Base-by-base conservation (phyloP, 2,329 filamentous ascomycete species). In the Colletotrichum theobromicola region DNA sequence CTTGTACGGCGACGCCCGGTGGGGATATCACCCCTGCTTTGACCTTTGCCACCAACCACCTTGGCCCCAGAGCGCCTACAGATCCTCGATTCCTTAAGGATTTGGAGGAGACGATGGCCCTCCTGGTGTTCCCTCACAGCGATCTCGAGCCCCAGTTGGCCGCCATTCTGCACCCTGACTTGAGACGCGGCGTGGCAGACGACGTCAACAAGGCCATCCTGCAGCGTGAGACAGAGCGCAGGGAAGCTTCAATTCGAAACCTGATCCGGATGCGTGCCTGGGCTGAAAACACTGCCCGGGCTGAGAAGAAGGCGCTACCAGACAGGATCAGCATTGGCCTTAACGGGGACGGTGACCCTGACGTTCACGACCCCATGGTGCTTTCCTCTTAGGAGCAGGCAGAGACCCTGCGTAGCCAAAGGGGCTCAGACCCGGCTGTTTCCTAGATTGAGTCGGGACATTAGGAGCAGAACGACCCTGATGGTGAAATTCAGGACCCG, bases 191-290 rank as follows among this genome's bases (percentile, higher is more conserved):
- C 57, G 95, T 98, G n/a, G 97, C 97, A 6, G 93, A 93, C 75
- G 90, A 90, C 78, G 97, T 99, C 68, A 99, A 99, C 81, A 93
- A 95, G 83, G 95, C 95, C 13, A 95, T 99, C 67, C 86, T 98
- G 30, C 88, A 90, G 70, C 92, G 90, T 65, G 93, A 96, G 81
- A 93, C 93, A 26, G 88, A 92, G 78, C 89, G 92, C 76, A 91
- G 93, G 75, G 95, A 98, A 82, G 94, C 96, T 15, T 94, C 94
- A 30, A 94, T 99, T 77, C 90, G 94, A 70, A 91, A 94, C 77
- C 88, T 99, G 4, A 92, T 98, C 53, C 93, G 93, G 80, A 90
- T 98, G 81, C 91, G 96, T 71, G 92, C 93, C 1, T 99, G 96
- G 95, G 93, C 95, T 12, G 96, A 98, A 83, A 87, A 88, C 21